phyloP scores from a whole-genome alignment of 306 rosid species.

The Casuarina cunninghamiana region DNA sequence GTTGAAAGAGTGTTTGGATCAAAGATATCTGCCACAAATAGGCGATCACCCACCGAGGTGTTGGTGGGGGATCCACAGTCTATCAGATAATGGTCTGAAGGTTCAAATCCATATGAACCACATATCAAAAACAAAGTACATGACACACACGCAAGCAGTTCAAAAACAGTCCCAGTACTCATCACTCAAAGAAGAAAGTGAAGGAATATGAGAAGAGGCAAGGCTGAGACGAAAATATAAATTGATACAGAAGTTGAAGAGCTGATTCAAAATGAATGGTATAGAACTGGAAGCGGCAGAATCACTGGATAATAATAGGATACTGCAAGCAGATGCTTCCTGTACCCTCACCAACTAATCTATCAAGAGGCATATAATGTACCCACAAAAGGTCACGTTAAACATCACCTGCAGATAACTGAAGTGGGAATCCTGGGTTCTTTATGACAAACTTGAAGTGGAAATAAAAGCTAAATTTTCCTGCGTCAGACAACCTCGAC shows the following conservation, averaged over 20 bases:
- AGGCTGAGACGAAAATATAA: neutral
- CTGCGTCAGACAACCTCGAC: neutral
- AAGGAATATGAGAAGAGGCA: neutral
- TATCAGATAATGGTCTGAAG: conserved; percentile 40
- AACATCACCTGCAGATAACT: conserved; percentile 15
- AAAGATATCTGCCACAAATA: conserved; percentile 47
- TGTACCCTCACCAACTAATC: neutral
- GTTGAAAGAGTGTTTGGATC: conserved; percentile 42
- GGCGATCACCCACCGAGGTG: conserved; percentile 40
- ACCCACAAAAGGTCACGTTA: neutral
- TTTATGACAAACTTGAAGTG: conserved; percentile 6
- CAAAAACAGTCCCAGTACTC: conserved; percentile 17
- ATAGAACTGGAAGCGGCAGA: neutral
- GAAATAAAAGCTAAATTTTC: conserved; percentile 6
- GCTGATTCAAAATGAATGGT: neutral
- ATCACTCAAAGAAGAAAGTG: conserved; percentile 11
- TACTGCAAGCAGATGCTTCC: neutral
- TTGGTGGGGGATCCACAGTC: conserved; percentile 63
- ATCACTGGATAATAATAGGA: neutral
- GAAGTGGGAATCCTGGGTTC: neutral
- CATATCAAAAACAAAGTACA: conserved; percentile 33
- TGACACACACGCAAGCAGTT: conserved; percentile 32
- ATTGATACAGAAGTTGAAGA: conserved; percentile 1
- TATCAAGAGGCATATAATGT: neutral
- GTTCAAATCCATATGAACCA: conserved; percentile 38